phyloP scores from a whole-genome alignment of 2,329 filamentous ascomycete genomes.

The Trichoderma breve region DNA sequence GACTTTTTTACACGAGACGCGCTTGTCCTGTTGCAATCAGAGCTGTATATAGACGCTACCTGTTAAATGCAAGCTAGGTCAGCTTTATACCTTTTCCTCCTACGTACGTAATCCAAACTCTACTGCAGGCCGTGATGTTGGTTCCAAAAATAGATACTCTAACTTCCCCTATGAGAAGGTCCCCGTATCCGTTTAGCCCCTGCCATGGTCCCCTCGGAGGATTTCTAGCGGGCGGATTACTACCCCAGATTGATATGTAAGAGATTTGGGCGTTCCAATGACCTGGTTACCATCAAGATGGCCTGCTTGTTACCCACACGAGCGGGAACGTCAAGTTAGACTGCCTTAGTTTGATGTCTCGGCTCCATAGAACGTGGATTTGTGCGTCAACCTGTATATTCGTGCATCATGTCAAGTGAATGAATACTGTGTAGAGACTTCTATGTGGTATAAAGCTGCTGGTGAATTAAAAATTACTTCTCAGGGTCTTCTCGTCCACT shows the following conservation, averaged over 20 bases:
- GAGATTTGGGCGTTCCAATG: neutral
- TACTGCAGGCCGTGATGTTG: neutral
- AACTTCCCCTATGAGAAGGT: neutral
- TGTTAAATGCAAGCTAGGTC: neutral
- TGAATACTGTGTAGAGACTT: neutral
- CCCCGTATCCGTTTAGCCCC: neutral
- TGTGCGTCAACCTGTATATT: neutral
- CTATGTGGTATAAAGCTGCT: slow-evolving; percentile 1
- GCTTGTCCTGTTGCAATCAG: neutral
- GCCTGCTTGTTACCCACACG: neutral
- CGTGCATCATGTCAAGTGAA: neutral
- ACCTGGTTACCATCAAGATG: neutral
- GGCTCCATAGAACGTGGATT: neutral
- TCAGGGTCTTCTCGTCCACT: neutral
- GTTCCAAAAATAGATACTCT: neutral
- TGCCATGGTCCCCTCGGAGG: neutral
- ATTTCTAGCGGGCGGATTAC: neutral
- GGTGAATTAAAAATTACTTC: slow-evolving; percentile 1
- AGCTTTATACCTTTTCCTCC: neutral
- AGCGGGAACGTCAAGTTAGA: neutral
- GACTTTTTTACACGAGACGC: neutral
- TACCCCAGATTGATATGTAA: neutral
- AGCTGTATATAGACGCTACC: neutral
- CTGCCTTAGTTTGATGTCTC: neutral
- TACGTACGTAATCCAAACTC: neutral